Evolutionary conservation across 805 yeast genomes (phyloP), one percentile per base, ranked within the genome.

Genomic region (Kodamaea restingae): DNA sequence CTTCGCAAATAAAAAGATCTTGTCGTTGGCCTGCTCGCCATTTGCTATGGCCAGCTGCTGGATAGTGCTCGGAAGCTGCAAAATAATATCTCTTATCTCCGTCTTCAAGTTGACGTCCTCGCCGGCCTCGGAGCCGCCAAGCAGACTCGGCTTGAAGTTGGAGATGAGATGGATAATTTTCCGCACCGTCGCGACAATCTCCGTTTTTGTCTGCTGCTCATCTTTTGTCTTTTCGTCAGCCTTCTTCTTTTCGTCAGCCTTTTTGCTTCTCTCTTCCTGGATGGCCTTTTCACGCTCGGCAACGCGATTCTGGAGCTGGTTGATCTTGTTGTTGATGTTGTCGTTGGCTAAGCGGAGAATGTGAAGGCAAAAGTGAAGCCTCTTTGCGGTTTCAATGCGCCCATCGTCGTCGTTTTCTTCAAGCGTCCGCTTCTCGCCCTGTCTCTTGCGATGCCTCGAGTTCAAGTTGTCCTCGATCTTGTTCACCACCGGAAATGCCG

Each of bases 151-250:
- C 32, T 57, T 85, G 49, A 87, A 86, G 46, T 84, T 85, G 3
- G 97, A 86, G 8, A 93, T 84, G 27, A 91, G 78, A 29, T 80
- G 78, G 25, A 90, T 88, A 34, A 88, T 88, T 55, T 88, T 91
- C 57, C 87, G 86, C 18, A 93, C 90, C 0, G 97, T 93, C 0
- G 84, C 76, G 7, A 90, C 81, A 25, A 91, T 87, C 49, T 91
- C 98, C 48, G 80, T 76, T 46, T 86, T 84, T 25, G 90, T 73
- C 32, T 78, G 60, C 39, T 60, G 63, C 36, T 15, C 36, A 36
- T n/a, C n/a, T n/a, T n/a, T n/a, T n/a, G n/a, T n/a, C n/a, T n/a
- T n/a, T n/a, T 33, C 48, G 3, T 35, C 43, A 4, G 33, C 25
- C 24, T 39, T 37, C 50, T 47, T 27, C 33, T 47, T 44, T 33